phyloP scores from a whole-genome alignment of 1,284 basidiomycete genomes.

The Taiwanofungus camphoratus region DNA sequence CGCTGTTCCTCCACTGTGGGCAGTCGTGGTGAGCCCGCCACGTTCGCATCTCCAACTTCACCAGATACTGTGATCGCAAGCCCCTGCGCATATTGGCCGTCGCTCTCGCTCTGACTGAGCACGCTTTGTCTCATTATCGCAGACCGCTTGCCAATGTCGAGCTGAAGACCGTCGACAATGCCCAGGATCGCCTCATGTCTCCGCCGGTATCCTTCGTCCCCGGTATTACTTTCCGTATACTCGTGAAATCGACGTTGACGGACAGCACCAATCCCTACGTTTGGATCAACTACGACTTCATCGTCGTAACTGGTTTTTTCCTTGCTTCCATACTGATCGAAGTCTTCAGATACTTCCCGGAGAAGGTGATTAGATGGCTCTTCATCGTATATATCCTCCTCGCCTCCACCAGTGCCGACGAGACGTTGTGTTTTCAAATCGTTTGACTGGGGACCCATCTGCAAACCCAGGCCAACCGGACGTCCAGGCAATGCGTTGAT shows the following conservation, averaged over 20 bases:
- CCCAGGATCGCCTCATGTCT: slow-evolving; percentile 38
- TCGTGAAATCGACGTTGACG: background rate
- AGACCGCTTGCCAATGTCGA: slow-evolving; percentile 11
- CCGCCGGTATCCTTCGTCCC: slow-evolving; percentile 20
- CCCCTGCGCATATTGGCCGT: slow-evolving; percentile 29
- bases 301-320: slow-evolving; percentile 19
- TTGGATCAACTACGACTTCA: slow-evolving; percentile 7
- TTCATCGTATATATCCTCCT: background rate
- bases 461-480: slow-evolving; percentile 4
- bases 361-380: background rate
- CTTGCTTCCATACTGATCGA: slow-evolving; percentile 7
- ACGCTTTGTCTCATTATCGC: slow-evolving; percentile 1
- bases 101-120: slow-evolving; percentile 16
- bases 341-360: background rate
- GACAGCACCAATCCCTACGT: background rate
- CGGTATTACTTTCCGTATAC: background rate
- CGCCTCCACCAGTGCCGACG: background rate
- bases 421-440: too few species aligned
- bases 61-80: slow-evolving; percentile 34
- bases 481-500: background rate
- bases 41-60: slow-evolving; percentile 17
- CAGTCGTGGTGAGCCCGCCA: background rate
- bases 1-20: background rate
- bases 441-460: slow-evolving; percentile 1
- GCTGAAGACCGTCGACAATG: slow-evolving; percentile 36